Evolutionary conservation across 2,329 filamentous ascomycete species (phyloP), one percentile per base, ranked within the genome.

Genomic region (Ophiostoma perfectum): DNA sequence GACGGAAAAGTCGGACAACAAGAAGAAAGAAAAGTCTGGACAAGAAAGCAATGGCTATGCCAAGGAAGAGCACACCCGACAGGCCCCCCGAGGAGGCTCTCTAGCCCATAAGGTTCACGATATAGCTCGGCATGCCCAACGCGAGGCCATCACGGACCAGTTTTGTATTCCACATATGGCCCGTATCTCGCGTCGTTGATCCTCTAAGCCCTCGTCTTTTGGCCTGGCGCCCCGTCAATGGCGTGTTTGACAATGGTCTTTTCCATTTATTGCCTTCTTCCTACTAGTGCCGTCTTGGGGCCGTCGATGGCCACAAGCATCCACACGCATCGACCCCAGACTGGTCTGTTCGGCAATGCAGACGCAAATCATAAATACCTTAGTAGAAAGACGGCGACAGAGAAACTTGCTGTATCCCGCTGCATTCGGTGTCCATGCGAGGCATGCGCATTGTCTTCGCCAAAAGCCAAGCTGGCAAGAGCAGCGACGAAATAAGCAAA

Each of bases 271-370:
- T 58, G 39, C 64, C 16, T 39, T 67, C 8, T 38, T 67, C 65
- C 38, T 68, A 65, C 63, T 65, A 65, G 49, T 36, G 58, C 58
- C 58, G 39, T 62, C 58, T 27, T 27, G 58, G 58, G 62, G 62
- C 18, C 18, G 49, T 68, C 66, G n/a, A 65, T 12, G 58, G 9
- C 66, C 36, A 49, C 49, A 44, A 14, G 18, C 45, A 45, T 39
- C 62, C 42, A 47, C 60, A 63, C 2, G 63, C 63, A 64, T 44
- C 42, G 63, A 64, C 42, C 62, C 63, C n/a, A 38, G 63, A 44
- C 63, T 64, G 63, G 11, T 16, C 63, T 64, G 63, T 64, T 64
- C 63, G 39, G 18, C 18, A 64, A 64, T 64, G 63, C 63, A 36
- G 27, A 27, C 27, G 27, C 27, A 27, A 27, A 27, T 27, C 27